phyloP scores from a whole-genome alignment of 768 basidiomycete species.

The Kwoniella sp. region DNA sequence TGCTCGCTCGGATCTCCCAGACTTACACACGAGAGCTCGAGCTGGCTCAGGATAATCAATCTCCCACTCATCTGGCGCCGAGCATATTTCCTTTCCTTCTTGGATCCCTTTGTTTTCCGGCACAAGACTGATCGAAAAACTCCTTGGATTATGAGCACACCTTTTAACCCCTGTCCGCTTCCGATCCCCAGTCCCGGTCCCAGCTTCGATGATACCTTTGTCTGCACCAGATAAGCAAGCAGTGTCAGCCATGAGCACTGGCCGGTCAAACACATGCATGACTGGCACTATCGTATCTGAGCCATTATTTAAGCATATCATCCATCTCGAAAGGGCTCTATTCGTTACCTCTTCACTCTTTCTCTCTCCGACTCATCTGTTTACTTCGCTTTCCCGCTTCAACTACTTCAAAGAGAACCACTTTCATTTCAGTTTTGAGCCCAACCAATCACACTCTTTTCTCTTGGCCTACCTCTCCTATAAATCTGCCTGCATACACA shows the following conservation, averaged over 20 bases:
- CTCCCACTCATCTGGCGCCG: too few relatives aligned
- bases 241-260: neutral
- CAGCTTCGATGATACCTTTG: neutral
- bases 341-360: neutral
- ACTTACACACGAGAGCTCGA: too few relatives aligned
- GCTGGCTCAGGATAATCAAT: too few relatives aligned
- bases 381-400: neutral
- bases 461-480: neutral
- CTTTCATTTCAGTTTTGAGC: neutral
- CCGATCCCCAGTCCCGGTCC: too few relatives aligned
- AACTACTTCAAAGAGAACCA: neutral
- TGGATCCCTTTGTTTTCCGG: neutral
- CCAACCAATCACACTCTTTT: neutral
- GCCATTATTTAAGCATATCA: too few relatives aligned
- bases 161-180: neutral
- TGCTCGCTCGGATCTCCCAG: too few relatives aligned
- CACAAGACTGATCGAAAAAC: neutral
- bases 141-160: neutral
- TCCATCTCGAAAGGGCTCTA: too few relatives aligned
- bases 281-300: too few relatives aligned
- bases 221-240: neutral
- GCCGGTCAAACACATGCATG: too few relatives aligned
- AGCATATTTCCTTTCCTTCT: neutral
- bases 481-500: neutral
- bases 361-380: neutral